Percentiles rank a stretch among this genome's conserved stretches.
Evolutionary conservation across 805 yeast species (phyloP).

Genomic region (Spathaspora sp.): DNA sequence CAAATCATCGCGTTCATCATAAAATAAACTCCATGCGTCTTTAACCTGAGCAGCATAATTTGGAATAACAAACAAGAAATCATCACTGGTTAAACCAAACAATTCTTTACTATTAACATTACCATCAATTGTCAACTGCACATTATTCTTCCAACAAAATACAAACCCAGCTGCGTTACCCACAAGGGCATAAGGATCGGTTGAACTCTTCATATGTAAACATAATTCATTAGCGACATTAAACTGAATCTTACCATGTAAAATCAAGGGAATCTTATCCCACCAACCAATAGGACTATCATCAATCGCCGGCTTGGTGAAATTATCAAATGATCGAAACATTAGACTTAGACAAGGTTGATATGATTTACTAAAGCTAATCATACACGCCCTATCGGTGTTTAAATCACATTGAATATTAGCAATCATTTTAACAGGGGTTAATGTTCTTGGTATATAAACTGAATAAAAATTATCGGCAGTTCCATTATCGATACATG

Average conservation of each 20-base stretch:
- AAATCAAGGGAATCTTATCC: conserved; percentile 50
- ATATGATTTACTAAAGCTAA: conserved; percentile 63
- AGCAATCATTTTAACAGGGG: conserved; percentile 55
- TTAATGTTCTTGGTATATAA: conserved; percentile 57
- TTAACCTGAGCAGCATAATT: conserved; percentile 36
- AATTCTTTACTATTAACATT: conserved; percentile 46
- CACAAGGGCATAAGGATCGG: conserved; percentile 53
- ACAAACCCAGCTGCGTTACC: conserved; percentile 63
- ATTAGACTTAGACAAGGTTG: conserved; percentile 59
- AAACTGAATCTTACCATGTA: conserved; percentile 52
- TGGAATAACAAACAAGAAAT: conserved; percentile 57
- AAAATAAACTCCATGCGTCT: conserved; percentile 36
- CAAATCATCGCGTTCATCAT: conserved; percentile 18
- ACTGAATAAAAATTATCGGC: conserved; percentile 54
- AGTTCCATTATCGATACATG: conserved; percentile 23
- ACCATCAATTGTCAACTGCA: conserved; percentile 48
- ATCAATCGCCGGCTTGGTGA: conserved; percentile 43
- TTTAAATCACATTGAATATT: conserved; percentile 45
- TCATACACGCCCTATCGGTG: conserved; percentile 45
- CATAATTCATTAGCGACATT: conserved; percentile 51
- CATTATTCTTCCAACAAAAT: conserved; percentile 60
- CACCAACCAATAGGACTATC: conserved; percentile 46
- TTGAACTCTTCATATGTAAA: conserved; percentile 59
- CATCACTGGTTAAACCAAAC: conserved; percentile 50
- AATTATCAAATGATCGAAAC: conserved; percentile 36